Percentiles rank a stretch among this genome's conserved stretches.
Evolutionary conservation across 768 basidiomycete genomes (phyloP).

Genomic region (Phaffia australis): DNA sequence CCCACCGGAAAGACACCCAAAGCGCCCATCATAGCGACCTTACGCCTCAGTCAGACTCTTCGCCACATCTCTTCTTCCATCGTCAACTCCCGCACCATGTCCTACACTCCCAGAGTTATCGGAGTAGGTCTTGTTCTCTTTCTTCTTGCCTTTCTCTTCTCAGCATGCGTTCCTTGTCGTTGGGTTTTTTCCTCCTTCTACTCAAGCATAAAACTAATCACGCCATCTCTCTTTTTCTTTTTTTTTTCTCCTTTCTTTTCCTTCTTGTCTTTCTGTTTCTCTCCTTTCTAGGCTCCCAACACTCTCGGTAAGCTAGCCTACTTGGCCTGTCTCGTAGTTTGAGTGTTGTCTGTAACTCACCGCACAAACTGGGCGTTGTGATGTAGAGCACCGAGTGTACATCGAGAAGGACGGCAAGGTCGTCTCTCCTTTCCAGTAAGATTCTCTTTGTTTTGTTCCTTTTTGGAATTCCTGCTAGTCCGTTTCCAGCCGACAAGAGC

Average conservation of each 20-base stretch:
- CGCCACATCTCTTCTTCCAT: conserved; percentile 14
- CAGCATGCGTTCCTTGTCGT: not conserved
- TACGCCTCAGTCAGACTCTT: conserved; percentile 22
- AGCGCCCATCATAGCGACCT: conserved; percentile 23
- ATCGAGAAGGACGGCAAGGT: conserved; percentile 76
- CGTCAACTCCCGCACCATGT: conserved; percentile 9
- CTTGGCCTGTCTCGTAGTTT: not conserved
- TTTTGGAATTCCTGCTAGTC: not conserved
- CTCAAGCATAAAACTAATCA: not conserved
- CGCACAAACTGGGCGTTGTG: not conserved
- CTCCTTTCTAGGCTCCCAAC: conserved; percentile 52
- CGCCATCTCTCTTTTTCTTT: not conserved
- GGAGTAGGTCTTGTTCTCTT: conserved; percentile 37
- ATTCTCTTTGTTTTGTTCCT: not conserved
- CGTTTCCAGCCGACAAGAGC: not conserved
- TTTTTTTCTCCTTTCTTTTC: conserved; percentile 6
- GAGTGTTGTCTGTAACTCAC: not conserved
- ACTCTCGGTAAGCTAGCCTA: conserved; percentile 61
- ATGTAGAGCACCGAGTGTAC: conserved; percentile 82
- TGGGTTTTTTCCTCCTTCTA: not conserved
- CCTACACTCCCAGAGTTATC: conserved; percentile 61
- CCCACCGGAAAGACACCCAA: too few relatives aligned
- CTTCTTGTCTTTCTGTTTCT: conserved; percentile 6
- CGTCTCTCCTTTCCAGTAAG: conserved; percentile 40
- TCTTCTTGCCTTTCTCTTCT: not conserved